Conservation (phyloP, 1,284 basidiomycete genomes). For the Irpex sp. region DNA sequence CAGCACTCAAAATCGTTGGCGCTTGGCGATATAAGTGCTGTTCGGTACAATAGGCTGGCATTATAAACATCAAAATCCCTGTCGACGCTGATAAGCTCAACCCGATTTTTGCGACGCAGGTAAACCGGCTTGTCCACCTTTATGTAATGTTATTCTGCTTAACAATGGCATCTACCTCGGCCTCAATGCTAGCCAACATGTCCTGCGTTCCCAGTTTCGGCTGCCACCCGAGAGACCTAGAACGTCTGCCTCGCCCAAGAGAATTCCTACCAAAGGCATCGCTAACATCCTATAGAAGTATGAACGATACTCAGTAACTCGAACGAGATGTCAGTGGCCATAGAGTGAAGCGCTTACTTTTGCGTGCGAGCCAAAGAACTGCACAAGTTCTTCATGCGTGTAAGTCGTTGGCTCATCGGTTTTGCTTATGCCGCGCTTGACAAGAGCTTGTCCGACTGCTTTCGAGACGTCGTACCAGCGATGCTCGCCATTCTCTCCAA, state of each 20-base stretch:
- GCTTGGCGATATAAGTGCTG: no score
- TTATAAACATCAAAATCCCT: no score
- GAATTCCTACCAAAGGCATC: slow-evolving; percentile 38
- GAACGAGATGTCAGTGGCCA: neutral
- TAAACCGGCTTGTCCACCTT: slow-evolving; percentile 12
- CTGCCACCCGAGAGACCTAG: slow-evolving; percentile 38
- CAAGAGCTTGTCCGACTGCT: slow-evolving; percentile 29
- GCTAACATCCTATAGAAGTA: neutral
- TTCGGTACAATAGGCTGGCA: no score
- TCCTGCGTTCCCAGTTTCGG: slow-evolving; percentile 31
- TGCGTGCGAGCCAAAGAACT: slow-evolving; percentile 9
- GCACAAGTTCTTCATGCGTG: slow-evolving; percentile 28
- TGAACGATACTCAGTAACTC: no score
- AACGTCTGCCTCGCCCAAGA: slow-evolving; percentile 35
- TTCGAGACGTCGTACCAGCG: slow-evolving; percentile 31
- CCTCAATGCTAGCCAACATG: slow-evolving; percentile 30
- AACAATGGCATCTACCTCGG: slow-evolving; percentile 24
- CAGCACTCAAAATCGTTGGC: no score
- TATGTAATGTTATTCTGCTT: slow-evolving; percentile 22
- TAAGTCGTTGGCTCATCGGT: slow-evolving; percentile 26
- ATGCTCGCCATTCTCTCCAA: slow-evolving; percentile 44
- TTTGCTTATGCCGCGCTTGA: slow-evolving; percentile 23
- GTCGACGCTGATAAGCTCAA: no score
- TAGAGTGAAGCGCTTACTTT: slow-evolving; percentile 2
- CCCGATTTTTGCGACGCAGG: no score